Base-by-base conservation (phyloP, 129 eudicot species). In the Lonicera japonica region DNA sequence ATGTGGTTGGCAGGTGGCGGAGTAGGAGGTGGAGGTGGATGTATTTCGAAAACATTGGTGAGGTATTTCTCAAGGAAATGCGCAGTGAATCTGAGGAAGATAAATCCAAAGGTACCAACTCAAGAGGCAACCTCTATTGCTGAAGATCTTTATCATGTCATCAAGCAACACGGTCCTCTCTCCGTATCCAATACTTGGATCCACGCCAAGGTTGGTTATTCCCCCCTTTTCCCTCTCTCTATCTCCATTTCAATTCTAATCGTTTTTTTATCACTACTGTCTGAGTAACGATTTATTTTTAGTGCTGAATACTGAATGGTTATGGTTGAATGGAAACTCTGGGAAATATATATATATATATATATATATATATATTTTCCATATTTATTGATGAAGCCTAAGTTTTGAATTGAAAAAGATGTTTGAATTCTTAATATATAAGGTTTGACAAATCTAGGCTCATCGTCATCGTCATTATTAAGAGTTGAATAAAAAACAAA, bases 141-240 rank as follows among this genome's bases (percentile, higher is more conserved):
- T 25, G 74, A 82, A 65, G 56, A 43, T 50, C 72, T 83, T 25
- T 79, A 78, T 46, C 70, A 74, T 25, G 66, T 83, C 39, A 60
- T 83, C 63, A 79, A 78, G 74, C 66, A 60, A 13, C 70, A 67
- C 39, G 85, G 82, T 16, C 85, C 89, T 65, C 82, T 78, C 66
- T 57, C 82, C 19, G 40, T 74, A 22, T 59, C 76, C 69, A 61
- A 67, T 60, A 65, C 89, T 15, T 83, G 89, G 89, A 75, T 70
- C 61, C 73, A 60, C 66, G 70, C 64, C 59, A 73, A 78, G 89
- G 89, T 83, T 21, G 89, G 89, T 83, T 21, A 1, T n/a, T 19
- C 17, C 36, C 21, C 24, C 60, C 8, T n/a, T 25, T 7, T 20
- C 40, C 4, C 0, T 13, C 20, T 21, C 25, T 58, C 56, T 18